Evolutionary conservation across 1,139 yeast genomes (phyloP), one percentile per base, ranked within the genome.

Genomic region (Blastobotrys malaysiensis): DNA sequence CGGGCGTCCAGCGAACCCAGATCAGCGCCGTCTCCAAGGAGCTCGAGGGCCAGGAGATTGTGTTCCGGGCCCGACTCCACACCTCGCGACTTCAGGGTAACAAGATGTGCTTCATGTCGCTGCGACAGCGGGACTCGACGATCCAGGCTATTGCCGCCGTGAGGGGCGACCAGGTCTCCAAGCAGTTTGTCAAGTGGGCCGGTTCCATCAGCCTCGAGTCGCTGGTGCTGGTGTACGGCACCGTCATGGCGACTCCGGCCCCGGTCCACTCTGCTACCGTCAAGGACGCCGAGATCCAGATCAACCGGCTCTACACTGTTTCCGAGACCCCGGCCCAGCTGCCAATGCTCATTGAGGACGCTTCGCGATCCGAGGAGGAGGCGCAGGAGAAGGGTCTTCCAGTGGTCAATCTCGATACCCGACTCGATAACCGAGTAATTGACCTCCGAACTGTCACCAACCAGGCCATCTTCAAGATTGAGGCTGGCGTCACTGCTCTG

Each of bases 161-260:
- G 62, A 81, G 83, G 66, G 81, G 80, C 57, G 79, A 78, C 27
- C 75, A 83, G 27, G 79, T 95, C 55, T 88, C 96, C 53, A 93
- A 93, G 75, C 96, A 88, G 72, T 88, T 95, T 95, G 96, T 91
- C 62, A 93, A 93, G 74, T 93, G 97, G 97, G 86, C 91, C 46
- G 89, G 95, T 24, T 77, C 87, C 48, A 80, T 93, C 69, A 86
- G 83, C 70, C 78, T 88, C 66, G 99, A 93, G 74, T 83, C 95
- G 48, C 91, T 93, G 72, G 98, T 93, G 19, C 75, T 93, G 56
- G 96, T 93, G 31, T 84, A 86, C 65, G 99, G 99, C 73, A 71
- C 74, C 45, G 93, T 93, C 51, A 82, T 75, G 64, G 89, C 89
- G 67, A 90, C 95, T 52, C 91, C 86, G 21, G 97, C 89, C 69